A percentile compares a stretch with the other conserved stretches of the same genome.
Conservation (phyloP, 2,329 filamentous ascomycete genomes). For the Botrytis tulipae region DNA sequence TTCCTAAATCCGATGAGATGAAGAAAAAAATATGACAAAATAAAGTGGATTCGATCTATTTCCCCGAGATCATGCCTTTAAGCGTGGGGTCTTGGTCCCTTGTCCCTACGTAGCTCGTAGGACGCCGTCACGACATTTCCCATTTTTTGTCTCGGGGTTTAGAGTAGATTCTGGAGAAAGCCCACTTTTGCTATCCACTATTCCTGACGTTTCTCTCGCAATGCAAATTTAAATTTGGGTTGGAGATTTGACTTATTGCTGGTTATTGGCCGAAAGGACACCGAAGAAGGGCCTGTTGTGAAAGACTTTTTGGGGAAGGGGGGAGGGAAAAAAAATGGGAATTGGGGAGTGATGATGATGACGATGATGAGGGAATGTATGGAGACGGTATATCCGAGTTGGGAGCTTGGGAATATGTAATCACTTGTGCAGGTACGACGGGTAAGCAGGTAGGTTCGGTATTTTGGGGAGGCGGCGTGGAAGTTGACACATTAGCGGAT, state of each 20-base stretch:
- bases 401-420: neutral
- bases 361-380: neutral
- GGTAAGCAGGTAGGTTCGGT: neutral
- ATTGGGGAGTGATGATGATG: neutral
- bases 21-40: neutral
- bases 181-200: conserved; percentile 8
- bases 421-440: conserved; percentile 4
- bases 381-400: neutral
- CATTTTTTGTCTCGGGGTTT: conserved; percentile 6
- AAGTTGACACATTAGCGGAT: neutral
- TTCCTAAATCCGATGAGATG: neutral
- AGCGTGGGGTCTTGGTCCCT: neutral
- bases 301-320: neutral
- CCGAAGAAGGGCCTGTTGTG: conserved; percentile 21
- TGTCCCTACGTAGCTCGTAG: neutral
- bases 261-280: conserved; percentile 14
- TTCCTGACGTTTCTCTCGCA: conserved; percentile 8
- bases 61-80: conserved; percentile 16
- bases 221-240: conserved; percentile 15
- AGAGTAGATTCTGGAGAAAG: conserved; percentile 16
- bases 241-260: neutral
- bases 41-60: conserved; percentile 9
- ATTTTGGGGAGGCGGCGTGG: neutral
- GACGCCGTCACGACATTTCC: conserved; percentile 4
- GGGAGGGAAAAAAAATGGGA: neutral